Evolutionary conservation across 2,329 filamentous ascomycete genomes (phyloP).

Genomic region (Myriosclerotinia scirpicola): DNA sequence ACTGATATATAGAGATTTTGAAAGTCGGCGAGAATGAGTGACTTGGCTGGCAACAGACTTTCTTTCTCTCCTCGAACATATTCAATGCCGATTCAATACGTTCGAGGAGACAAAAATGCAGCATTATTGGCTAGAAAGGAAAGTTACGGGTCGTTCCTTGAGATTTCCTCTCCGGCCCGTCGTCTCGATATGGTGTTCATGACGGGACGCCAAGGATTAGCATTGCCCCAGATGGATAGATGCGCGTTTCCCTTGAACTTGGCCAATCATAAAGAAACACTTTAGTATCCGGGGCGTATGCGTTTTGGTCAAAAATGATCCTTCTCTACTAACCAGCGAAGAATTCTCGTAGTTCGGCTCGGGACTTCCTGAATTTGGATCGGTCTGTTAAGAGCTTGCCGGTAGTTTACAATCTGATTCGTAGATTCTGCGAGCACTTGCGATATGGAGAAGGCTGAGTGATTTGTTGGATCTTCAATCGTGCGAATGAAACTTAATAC

Average conservation of each 20-base stretch:
- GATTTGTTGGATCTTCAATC: not conserved
- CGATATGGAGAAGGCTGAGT: constrained; percentile 1
- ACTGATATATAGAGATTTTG: constrained; percentile 11
- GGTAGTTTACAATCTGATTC: constrained; percentile 3
- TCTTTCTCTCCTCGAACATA: not conserved
- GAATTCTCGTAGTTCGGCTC: not conserved
- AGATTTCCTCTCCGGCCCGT: not conserved
- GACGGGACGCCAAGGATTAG: not conserved
- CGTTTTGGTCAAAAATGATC: not conserved
- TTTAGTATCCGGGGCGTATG: not conserved
- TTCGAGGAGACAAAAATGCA: too few relatives aligned
- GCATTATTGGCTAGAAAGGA: not conserved
- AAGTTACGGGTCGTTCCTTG: not conserved
- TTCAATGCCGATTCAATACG: not conserved
- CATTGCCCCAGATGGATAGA: not conserved
- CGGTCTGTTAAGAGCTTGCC: not conserved
- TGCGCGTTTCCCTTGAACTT: not conserved
- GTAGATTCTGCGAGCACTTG: constrained; percentile 11
- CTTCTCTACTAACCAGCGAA: not conserved
- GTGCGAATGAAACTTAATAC: not conserved
- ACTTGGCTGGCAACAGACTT: constrained; percentile 2
- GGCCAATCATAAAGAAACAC: not conserved
- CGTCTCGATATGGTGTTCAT: constrained; percentile 3
- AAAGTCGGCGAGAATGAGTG: not conserved
- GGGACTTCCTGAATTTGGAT: not conserved